These are phyloP conservation scores for Lichtheimia hyalospora DNA, from an alignment of 371 early-diverging fungal species.

Conservation along the genomic window DNA sequence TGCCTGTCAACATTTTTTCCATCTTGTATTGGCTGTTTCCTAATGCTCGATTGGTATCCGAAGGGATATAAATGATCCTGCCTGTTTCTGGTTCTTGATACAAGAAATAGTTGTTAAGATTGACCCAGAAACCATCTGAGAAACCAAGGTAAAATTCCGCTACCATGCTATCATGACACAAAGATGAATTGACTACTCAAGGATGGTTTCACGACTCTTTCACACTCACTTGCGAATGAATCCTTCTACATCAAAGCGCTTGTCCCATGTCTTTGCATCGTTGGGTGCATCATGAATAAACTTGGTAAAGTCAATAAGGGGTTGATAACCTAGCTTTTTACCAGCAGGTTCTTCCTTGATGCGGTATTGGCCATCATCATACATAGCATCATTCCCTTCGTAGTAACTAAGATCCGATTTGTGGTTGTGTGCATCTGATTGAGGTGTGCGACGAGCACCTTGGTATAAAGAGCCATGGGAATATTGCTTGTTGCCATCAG, in stretches of 20 bases:
- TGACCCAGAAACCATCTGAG: constrained; percentile 14
- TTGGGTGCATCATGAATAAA: constrained; percentile 17
- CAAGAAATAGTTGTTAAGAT: constrained; percentile 24
- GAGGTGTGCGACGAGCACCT: constrained; percentile 9
- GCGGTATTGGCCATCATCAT: constrained; percentile 6
- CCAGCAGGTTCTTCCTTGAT: constrained; percentile 9
- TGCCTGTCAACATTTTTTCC: constrained; percentile 5
- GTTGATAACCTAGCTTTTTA: background rate
- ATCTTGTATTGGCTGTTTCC: constrained; percentile 3
- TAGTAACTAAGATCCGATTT: constrained; percentile 20
- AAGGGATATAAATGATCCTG: constrained; percentile 9
- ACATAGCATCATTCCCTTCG: constrained; percentile 10
- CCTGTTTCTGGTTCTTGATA: constrained; percentile 12
- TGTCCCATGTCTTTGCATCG: constrained; percentile 11
- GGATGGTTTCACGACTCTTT: too few relatives aligned
- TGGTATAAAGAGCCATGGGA: constrained; percentile 17
- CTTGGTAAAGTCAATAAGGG: constrained; percentile 17
- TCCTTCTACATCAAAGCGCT: constrained; percentile 15
- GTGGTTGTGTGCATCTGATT: background rate
- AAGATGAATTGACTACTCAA: background rate
- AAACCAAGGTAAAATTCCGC: constrained; percentile 19
- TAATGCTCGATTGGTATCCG: constrained; percentile 4
- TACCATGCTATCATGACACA: constrained; percentile 17
- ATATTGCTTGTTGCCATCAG: constrained; percentile 6
- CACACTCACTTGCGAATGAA: constrained; percentile 20